Evolutionary conservation across 805 yeast species (phyloP), one percentile per base, ranked within the genome.

Genomic region (Cyberlindnera veronae): DNA sequence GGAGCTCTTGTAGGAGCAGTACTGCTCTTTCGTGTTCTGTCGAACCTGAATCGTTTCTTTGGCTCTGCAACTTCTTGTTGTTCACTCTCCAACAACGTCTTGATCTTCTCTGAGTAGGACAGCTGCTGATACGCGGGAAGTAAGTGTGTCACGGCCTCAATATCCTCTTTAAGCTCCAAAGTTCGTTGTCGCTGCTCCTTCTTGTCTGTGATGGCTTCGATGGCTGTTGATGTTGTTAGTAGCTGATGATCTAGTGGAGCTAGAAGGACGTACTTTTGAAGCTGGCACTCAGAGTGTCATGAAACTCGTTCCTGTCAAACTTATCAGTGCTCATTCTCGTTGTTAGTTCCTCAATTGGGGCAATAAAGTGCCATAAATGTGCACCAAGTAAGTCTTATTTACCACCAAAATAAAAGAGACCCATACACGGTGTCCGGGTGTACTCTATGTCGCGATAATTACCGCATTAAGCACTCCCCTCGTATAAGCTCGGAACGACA

Each of bases 41-140:
- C n/a, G 37, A 47, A 33, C 20, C 41, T 34, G 32, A 48, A 44
- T 19, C 48, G 37, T 35, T 48, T 33, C 18, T 22, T 32, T 13
- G 44, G 50, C 26, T 10, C 30, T 7, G 28, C n/a, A n/a, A n/a
- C n/a, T n/a, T n/a, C n/a, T n/a, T n/a, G 12, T 3, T 36, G 40
- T 10, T 37, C 34, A 12, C 34, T 13, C 7, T 39, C 43, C 13
- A 47, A 27, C 12, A 46, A 26, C 3, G 36, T 6, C 9, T 39
- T 34, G 3, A 52, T 29, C 22, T 46, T 44, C 9, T 45, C 49
- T 5, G 54, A 46, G 31, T 54, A 55, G 0, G 51, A 36, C 5
- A 45, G 42, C 24, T 47, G 52, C 22, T 53, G 55, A 32, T 55
- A 51, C 4, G 34, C 30, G 3, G 59, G 57, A 3, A 55, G 38